Evolutionary conservation across 2,329 filamentous ascomycete genomes (phyloP), one percentile per base, ranked within the genome.

Genomic region (Hymenoscyphus occultus): DNA sequence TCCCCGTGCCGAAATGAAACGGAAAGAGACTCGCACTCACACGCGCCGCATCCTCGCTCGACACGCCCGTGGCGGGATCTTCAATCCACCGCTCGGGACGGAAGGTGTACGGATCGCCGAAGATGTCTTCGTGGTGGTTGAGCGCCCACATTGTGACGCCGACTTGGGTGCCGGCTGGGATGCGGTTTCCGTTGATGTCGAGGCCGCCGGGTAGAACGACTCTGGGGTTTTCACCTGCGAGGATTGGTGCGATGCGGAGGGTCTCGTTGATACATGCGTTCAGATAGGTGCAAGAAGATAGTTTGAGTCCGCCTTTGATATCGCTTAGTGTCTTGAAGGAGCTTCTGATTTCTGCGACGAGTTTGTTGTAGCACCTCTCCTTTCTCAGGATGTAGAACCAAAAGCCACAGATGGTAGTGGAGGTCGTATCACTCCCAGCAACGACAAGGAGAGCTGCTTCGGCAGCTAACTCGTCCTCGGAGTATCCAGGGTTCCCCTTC

Each of bases 401-500:
- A 1, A 73, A 65, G 0, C 73, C 75, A 2, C 71, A 60, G 14
- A 76, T 66, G 16, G 75, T 71, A 1, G 73, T 75, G 0, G 75
- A 72, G 2, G 73, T 74, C 3, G 76, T 78, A 51, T 78, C 76
- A 2, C 57, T 39, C 5, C 65, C 64, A 3, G 42, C 65, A 39
- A 65, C 16, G 13, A 67, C 59, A 6, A 67, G 60, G 9, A 67
- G 16, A 22, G 59, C 59, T 3, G 60, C 63, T 60, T 63, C 60
- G 5, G 65, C 57, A 14, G n/a, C 14, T 16, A 65, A 48, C 16
- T 65, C 60, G 31, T 32, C 35, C 61, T 77, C 80, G 5, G 63
- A 63, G 39, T 76, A 67, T 39, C 77, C 76, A 5, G 69, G 69
- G 35, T 68, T 74, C 60, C 88, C 88, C 0, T 88, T 90, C 73